A percentile compares a stretch with the other conserved stretches of the same genome.
phyloP scores from a whole-genome alignment of 2,329 filamentous ascomycete species.

The Clathrospora elynae region DNA sequence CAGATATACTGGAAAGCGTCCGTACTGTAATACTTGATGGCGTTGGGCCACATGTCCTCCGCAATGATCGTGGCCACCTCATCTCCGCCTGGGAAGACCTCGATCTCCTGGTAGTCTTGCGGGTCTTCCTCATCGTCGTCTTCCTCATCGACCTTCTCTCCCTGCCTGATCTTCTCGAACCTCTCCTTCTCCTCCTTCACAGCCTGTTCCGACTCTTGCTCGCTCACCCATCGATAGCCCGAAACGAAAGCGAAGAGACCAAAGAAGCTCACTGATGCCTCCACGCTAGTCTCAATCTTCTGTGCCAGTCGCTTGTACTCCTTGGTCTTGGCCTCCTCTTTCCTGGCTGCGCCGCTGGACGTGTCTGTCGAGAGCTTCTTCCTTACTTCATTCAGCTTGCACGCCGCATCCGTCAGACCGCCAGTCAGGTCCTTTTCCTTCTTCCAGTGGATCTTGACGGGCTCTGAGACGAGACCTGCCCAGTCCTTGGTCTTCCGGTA shows the following conservation, averaged over 20 bases:
- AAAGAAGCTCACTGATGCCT: constrained; percentile 80
- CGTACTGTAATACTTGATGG: constrained; percentile 90
- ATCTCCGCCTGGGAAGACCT: constrained; percentile 88
- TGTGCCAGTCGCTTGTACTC: constrained; percentile 61
- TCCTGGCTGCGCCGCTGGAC: constrained; percentile 50
- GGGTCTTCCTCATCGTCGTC: constrained; percentile 63
- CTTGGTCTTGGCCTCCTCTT: constrained; percentile 60
- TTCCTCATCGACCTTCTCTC: constrained; percentile 47
- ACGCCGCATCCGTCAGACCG: constrained; percentile 76
- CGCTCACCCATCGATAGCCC: constrained; percentile 68
- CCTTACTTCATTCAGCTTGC: constrained; percentile 70
- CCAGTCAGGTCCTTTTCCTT: constrained; percentile 79
- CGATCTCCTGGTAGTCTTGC: constrained; percentile 69
- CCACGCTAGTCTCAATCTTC: constrained; percentile 62
- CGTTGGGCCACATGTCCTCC: constrained; percentile 87
- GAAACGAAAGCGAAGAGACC: constrained; percentile 79
- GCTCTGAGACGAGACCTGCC: constrained; percentile 82
- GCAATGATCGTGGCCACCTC: constrained; percentile 78
- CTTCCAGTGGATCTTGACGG: constrained; percentile 81
- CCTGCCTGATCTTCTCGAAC: constrained; percentile 53
- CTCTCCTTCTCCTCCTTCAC: constrained; percentile 65
- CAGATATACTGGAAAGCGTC: not conserved
- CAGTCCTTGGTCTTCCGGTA: constrained; percentile 73
- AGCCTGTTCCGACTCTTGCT: constrained; percentile 71
- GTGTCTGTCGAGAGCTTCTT: constrained; percentile 39